These are phyloP conservation scores for Trametes elegans DNA, from an alignment of 768 basidiomycete species.

Conservation along the genomic window DNA sequence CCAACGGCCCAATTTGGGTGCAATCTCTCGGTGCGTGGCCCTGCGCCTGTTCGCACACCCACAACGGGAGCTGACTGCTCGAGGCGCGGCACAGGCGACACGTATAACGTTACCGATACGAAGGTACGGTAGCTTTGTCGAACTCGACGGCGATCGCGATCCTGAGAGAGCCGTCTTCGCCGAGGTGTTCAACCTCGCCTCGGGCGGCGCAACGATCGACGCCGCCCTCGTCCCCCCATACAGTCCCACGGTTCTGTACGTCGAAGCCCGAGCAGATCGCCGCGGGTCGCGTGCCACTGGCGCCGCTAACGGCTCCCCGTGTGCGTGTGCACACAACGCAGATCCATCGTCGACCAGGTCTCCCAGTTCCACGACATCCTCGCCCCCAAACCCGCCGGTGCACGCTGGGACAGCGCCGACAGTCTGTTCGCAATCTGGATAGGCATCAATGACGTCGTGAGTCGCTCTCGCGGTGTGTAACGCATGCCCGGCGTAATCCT, in stretches of 20 bases:
- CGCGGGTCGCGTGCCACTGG: too few species aligned
- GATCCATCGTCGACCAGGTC: constrained; percentile 37
- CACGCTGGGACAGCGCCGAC: constrained; percentile 33
- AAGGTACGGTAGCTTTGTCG: constrained; percentile 36
- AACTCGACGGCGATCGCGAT: constrained; percentile 4
- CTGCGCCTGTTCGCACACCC: constrained; percentile 3
- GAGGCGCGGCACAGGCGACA: constrained; percentile 34
- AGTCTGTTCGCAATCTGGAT: constrained; percentile 38
- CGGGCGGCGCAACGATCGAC: constrained; percentile 39
- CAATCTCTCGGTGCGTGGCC: constrained; percentile 43
- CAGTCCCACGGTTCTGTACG: constrained; percentile 35
- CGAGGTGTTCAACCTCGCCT: constrained; percentile 36
- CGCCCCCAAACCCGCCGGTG: constrained; percentile 32
- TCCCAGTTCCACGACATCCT: constrained; percentile 33
- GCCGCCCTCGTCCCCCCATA: constrained; percentile 37
- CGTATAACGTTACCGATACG: constrained; percentile 54
- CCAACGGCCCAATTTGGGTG: constrained; percentile 66
- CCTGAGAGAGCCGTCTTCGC: constrained; percentile 4
- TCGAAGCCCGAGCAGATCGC: neutral
- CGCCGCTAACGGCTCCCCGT: neutral
- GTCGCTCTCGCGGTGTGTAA: neutral
- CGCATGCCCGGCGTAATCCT: constrained; percentile 1
- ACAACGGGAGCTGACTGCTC: neutral
- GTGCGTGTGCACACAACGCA: too few species aligned
- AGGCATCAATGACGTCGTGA: constrained; percentile 38